These are phyloP conservation scores for Suillus variegatus DNA, from an alignment of 768 basidiomycete genomes.

Conservation along the genomic window DNA sequence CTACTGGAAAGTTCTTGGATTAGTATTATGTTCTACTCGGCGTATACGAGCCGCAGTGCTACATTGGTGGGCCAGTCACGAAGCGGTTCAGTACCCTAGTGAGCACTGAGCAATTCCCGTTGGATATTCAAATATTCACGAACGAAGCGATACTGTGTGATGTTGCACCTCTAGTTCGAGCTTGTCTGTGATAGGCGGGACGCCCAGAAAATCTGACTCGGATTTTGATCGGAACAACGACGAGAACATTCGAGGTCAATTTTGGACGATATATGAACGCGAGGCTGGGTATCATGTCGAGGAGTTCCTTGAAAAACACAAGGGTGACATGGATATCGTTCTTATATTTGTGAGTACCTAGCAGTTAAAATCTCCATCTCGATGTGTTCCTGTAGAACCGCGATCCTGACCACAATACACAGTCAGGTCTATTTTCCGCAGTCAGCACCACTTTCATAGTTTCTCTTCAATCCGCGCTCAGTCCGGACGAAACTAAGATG, in stretches of 20 bases:
- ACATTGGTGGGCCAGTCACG: not conserved
- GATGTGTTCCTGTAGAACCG: not conserved
- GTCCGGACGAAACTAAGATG: conserved; percentile 25
- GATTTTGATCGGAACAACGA: not conserved
- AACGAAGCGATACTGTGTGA: not conserved
- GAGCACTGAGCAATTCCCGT: not conserved
- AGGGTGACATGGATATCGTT: conserved; percentile 20
- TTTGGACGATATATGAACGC: conserved; percentile 17
- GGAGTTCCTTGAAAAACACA: conserved; percentile 19
- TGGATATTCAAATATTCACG: not conserved
- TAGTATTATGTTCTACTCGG: not conserved
- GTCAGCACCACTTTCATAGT: conserved; percentile 38
- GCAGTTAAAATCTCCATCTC: not conserved
- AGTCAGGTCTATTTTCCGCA: conserved; percentile 44
- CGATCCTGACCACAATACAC: not conserved
- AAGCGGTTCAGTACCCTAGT: not conserved
- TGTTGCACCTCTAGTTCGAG: not conserved
- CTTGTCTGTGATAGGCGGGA: not conserved
- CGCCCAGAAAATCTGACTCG: not conserved
- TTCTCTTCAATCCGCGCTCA: conserved; percentile 35
- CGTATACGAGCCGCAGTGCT: not conserved
- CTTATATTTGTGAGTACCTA: conserved; percentile 22
- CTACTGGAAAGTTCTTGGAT: not conserved
- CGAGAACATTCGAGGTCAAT: not conserved
- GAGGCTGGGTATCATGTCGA: conserved; percentile 19